Conservation (phyloP, 2,329 filamentous ascomycete genomes). For the Sporothrix curviconia region DNA sequence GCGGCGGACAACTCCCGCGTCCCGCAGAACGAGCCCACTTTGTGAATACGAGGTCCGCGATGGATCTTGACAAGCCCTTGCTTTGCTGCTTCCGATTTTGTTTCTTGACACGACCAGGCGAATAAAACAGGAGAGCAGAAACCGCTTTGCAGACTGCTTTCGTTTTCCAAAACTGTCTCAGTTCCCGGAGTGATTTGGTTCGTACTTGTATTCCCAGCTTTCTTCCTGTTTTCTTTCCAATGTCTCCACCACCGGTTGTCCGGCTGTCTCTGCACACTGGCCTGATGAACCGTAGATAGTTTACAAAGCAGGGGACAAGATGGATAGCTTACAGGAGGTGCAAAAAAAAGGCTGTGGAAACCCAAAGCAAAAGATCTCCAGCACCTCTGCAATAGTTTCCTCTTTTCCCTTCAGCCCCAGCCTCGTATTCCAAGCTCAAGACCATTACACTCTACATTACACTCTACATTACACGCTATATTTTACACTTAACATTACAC, state of each 20-base stretch:
- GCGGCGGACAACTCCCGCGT: background rate
- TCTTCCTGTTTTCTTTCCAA: background rate
- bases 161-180: background rate
- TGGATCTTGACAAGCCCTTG: background rate
- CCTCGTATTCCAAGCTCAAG: no score
- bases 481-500: no score
- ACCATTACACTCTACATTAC: no score
- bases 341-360: background rate
- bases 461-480: no score
- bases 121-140: no score
- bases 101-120: no score
- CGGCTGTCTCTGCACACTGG: no score
- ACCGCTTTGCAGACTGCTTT: background rate
- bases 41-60: background rate
- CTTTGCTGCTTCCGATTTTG: no score
- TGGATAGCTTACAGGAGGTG: no score
- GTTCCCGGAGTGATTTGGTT: background rate
- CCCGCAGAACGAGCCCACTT: background rate
- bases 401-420: background rate
- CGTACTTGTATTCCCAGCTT: background rate
- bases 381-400: background rate
- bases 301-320: no score
- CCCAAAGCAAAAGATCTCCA: background rate
- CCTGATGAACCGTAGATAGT: no score
- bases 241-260: no score